phyloP scores from a whole-genome alignment of 2,329 filamentous ascomycete genomes.

The Gaeumannomyces tritici region DNA sequence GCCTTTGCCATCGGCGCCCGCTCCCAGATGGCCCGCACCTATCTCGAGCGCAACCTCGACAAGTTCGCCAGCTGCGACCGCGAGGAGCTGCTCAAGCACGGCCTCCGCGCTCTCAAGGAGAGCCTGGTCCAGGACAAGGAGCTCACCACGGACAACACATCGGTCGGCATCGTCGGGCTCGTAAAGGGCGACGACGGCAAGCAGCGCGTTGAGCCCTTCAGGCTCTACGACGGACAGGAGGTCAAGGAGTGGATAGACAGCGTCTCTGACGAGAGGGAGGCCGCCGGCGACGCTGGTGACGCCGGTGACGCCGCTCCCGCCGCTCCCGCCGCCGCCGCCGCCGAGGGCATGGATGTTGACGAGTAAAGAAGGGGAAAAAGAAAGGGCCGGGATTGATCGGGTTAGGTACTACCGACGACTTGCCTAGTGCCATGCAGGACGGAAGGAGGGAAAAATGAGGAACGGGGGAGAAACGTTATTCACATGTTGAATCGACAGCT shows the following conservation, averaged over 20 bases:
- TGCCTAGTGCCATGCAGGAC: background rate
- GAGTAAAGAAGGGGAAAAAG: slow-evolving; percentile 3
- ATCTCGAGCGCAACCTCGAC: slow-evolving; percentile 86
- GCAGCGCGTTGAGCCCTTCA: slow-evolving; percentile 67
- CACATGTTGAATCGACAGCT: background rate
- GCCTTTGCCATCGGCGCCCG: slow-evolving; percentile 93
- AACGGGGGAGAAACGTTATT: background rate
- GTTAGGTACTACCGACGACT: background rate
- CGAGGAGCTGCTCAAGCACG: slow-evolving; percentile 86
- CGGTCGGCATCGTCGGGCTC: slow-evolving; percentile 62
- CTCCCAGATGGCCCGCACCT: slow-evolving; percentile 95
- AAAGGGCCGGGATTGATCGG: background rate
- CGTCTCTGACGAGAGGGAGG: slow-evolving; percentile 46
- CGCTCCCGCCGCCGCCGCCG: slow-evolving; percentile 29
- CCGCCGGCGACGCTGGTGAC: slow-evolving; percentile 30
- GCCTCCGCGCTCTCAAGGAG: slow-evolving; percentile 85
- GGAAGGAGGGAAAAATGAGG: background rate
- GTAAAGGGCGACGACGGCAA: slow-evolving; percentile 35
- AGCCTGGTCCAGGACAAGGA: slow-evolving; percentile 95
- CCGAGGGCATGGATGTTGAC: slow-evolving; percentile 24
- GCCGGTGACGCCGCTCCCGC: too few relatives aligned
- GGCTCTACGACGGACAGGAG: slow-evolving; percentile 82
- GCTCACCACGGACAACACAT: slow-evolving; percentile 94
- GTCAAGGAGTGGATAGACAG: slow-evolving; percentile 80
- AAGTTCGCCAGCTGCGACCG: slow-evolving; percentile 65